phyloP scores from a whole-genome alignment of 2,329 filamentous ascomycete species.

The Fusarium sp. region DNA sequence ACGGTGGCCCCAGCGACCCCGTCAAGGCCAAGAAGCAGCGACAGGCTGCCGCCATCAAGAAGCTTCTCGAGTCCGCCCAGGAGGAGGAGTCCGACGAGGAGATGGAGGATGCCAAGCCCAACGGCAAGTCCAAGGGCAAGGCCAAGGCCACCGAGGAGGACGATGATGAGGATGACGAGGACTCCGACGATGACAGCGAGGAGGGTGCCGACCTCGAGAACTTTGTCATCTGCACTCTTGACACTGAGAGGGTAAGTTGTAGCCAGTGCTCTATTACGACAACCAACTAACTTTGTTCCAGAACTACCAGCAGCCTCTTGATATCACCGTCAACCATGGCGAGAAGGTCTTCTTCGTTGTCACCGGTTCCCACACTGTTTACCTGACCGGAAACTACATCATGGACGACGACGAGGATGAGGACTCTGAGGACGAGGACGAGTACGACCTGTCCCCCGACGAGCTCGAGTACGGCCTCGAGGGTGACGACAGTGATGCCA shows the following conservation, averaged over 20 bases:
- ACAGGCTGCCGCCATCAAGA: conserved; percentile 79
- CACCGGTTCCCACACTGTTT: conserved; percentile 88
- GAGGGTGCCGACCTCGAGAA: conserved; percentile 81
- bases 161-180: conserved; percentile 68
- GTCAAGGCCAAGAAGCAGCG: conserved; percentile 89
- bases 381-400: conserved; percentile 96
- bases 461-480: conserved; percentile 79
- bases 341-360: conserved; percentile 95
- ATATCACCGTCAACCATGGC: conserved; percentile 89
- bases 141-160: conserved; percentile 73
- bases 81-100: conserved; percentile 74
- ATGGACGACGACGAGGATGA: conserved; percentile 75
- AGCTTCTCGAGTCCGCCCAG: conserved; percentile 77
- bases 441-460: conserved; percentile 85
- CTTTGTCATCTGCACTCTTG: conserved; percentile 94
- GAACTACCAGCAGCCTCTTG: conserved; percentile 95
- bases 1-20: conserved; percentile 92
- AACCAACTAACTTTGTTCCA: conserved; percentile 44
- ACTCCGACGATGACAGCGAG: conserved; percentile 73
- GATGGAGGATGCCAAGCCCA: conserved; percentile 76
- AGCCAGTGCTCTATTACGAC: background rate
- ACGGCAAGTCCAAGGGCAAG: conserved; percentile 76
- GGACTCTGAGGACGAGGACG: conserved; percentile 74
- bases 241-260: conserved; percentile 83
- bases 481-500: conserved; percentile 78